phyloP scores from a whole-genome alignment of 495 filamentous ascomycete genomes.

The Penicillium robsamsonii region DNA sequence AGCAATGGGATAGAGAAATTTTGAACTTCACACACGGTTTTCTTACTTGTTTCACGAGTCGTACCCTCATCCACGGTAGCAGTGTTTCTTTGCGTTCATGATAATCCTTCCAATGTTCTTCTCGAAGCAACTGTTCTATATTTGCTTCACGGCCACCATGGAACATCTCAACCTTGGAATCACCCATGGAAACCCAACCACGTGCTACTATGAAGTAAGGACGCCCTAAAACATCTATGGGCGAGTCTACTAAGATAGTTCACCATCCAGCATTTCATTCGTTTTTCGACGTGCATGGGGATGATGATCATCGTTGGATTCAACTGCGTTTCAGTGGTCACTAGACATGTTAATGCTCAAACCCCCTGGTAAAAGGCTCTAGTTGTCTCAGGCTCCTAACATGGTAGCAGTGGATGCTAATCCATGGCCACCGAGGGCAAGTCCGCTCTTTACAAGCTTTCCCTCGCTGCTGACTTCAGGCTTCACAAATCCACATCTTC shows the following conservation, averaged over 20 bases:
- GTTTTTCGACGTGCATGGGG: neutral
- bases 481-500: neutral
- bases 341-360: neutral
- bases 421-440: neutral
- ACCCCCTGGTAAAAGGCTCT: neutral
- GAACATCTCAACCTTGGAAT: neutral
- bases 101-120: neutral
- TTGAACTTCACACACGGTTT: slow-evolving; percentile 2
- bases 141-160: slow-evolving; percentile 7
- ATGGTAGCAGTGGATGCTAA: neutral
- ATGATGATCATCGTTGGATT: no score
- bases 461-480: neutral
- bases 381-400: neutral
- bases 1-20: slow-evolving; percentile 36
- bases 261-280: neutral
- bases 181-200: neutral
- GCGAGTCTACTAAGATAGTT: no score
- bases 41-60: slow-evolving; percentile 1
- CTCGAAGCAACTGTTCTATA: neutral
- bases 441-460: neutral
- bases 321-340: neutral
- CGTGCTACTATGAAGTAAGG: neutral
- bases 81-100: neutral
- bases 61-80: neutral
- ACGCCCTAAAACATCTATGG: neutral